phyloP scores from a whole-genome alignment of 2,329 filamentous ascomycete species.

The Sphaerulina vaccinii region DNA sequence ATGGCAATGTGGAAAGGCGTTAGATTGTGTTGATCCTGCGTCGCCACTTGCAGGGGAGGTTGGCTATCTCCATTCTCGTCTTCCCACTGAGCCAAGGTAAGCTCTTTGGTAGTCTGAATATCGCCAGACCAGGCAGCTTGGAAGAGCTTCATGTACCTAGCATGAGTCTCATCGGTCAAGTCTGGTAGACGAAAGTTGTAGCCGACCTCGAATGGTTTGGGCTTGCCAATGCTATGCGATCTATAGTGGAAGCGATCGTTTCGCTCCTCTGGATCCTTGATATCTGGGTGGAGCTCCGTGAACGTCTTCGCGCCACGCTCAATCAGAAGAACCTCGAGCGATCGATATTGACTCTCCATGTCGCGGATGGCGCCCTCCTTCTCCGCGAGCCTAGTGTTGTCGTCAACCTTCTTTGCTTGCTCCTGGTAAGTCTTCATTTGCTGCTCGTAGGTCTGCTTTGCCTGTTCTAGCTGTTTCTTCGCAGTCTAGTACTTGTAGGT shows the following conservation, averaged over 20 bases:
- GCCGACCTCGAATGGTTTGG: constrained; percentile 48
- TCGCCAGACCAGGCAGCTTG: constrained; percentile 74
- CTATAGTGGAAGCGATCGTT: constrained; percentile 8
- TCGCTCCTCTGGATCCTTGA: constrained; percentile 28
- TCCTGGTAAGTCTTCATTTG: constrained; percentile 36
- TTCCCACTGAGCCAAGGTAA: constrained; percentile 61
- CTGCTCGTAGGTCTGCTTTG: constrained; percentile 40
- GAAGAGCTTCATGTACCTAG: constrained; percentile 66
- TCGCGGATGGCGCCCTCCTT: constrained; percentile 58
- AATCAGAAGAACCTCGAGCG: constrained; percentile 56
- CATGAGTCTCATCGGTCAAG: constrained; percentile 54
- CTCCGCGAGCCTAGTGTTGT: constrained; percentile 41
- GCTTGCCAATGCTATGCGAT: constrained; percentile 5
- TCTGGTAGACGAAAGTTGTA: constrained; percentile 53
- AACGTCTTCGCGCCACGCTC: constrained; percentile 66
- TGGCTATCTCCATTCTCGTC: constrained; percentile 49
- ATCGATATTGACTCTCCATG: constrained; percentile 53
- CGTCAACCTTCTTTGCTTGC: constrained; percentile 13
- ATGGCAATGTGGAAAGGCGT: constrained; percentile 69
- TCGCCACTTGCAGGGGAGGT: constrained; percentile 63
- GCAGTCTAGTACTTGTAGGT: constrained; percentile 62
- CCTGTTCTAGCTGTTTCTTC: constrained; percentile 43
- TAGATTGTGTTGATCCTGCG: constrained; percentile 52
- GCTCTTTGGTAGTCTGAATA: constrained; percentile 60
- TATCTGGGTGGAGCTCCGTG: constrained; percentile 60